Conservation (phyloP, 2,329 filamentous ascomycete species). For the Triangularia setosa region DNA sequence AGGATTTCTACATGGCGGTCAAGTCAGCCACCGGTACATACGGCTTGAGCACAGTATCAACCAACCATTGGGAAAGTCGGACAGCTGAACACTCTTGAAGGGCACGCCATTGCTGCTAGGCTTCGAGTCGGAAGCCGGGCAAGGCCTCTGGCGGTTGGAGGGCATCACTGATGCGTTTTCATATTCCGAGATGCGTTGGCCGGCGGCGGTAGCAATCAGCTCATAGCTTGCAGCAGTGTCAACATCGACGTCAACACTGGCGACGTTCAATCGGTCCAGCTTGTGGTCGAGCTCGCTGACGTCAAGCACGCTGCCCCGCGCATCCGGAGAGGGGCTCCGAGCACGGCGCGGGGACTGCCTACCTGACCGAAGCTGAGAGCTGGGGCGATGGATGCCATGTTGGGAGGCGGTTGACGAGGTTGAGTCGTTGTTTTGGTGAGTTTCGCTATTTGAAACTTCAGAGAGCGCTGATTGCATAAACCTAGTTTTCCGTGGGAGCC, state of each 20-base stretch:
- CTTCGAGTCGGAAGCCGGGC: conserved; percentile 52
- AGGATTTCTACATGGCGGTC: conserved; percentile 66
- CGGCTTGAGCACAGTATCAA: conserved; percentile 8
- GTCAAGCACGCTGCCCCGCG: conserved; percentile 36
- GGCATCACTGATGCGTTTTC: conserved; percentile 52
- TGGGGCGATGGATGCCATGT: conserved; percentile 52
- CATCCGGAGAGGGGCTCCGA: conserved; percentile 36
- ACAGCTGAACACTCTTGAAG: conserved; percentile 41
- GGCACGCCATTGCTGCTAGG: conserved; percentile 43
- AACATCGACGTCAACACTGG: conserved; percentile 19
- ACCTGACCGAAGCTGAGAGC: conserved; percentile 32
- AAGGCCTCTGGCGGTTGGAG: conserved; percentile 44
- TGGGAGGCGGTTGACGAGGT: conserved; percentile 39
- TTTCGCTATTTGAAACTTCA: conserved; percentile 43
- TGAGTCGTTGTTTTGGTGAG: conserved; percentile 34
- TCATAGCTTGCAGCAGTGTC: conserved; percentile 29
- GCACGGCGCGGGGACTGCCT: conserved; percentile 33
- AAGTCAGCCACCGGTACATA: conserved; percentile 15
- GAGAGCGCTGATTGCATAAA: conserved; percentile 62
- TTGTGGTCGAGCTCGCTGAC: conserved; percentile 45
- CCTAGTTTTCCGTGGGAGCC: conserved; percentile 38
- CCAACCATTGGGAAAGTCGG: conserved; percentile 78
- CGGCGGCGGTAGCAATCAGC: conserved; percentile 34
- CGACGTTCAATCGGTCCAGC: conserved; percentile 50
- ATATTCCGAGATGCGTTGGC: conserved; percentile 56